phyloP scores from a whole-genome alignment of 1,284 basidiomycete species.

The Ceratobasidium sp. region DNA sequence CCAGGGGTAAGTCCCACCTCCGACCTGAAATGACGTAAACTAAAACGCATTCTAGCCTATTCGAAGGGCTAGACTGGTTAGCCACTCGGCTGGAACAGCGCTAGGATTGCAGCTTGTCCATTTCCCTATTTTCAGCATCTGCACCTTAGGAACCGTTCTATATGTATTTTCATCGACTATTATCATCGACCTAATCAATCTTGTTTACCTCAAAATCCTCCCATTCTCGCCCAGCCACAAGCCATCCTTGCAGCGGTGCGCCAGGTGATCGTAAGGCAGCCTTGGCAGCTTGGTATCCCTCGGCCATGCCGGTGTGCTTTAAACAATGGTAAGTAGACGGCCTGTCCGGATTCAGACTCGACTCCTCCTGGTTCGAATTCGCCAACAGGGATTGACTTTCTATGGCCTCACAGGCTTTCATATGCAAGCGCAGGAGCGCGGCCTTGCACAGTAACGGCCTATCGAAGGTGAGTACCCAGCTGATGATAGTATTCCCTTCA shows the following conservation, averaged over 20 bases:
- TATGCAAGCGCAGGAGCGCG: constrained; percentile 56
- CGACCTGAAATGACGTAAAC: not conserved
- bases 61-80: constrained; percentile 39
- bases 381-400: not conserved
- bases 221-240: constrained; percentile 58
- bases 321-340: constrained; percentile 49
- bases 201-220: constrained; percentile 56
- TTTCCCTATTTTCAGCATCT: not conserved
- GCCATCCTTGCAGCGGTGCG: constrained; percentile 66
- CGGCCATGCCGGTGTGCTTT: constrained; percentile 49
- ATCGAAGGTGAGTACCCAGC: not conserved
- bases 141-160: not conserved
- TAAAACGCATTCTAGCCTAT: constrained; percentile 23
- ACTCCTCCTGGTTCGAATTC: not conserved
- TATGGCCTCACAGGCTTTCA: constrained; percentile 14
- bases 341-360: not conserved
- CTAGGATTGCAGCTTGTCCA: not conserved
- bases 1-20: constrained; percentile 25
- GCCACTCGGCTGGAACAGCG: constrained; percentile 37
- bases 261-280: constrained; percentile 51
- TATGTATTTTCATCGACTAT: constrained; percentile 22
- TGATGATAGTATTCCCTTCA: not conserved
- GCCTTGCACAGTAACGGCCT: constrained; percentile 62
- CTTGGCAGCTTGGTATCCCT: constrained; percentile 60
- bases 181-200: constrained; percentile 22